Percentiles rank a stretch among this genome's conserved stretches.
These are phyloP conservation scores for Prunus fruticosa DNA, from an alignment of 306 rosid species.

Conservation along the genomic window DNA sequence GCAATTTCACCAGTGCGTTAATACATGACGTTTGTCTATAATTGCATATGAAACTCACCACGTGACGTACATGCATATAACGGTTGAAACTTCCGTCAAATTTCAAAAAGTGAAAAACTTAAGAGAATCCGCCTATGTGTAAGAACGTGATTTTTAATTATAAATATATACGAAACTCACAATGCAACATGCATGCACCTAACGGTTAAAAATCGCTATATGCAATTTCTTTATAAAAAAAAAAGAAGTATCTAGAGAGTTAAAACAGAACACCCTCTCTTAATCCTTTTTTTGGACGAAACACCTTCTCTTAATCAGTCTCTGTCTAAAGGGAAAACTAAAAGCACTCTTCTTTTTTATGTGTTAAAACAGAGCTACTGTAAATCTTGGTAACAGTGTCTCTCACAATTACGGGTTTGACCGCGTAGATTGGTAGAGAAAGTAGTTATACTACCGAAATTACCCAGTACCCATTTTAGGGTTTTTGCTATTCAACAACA, in stretches of 20 bases:
- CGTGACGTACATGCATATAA: rapidly evolving
- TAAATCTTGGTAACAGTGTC: background rate
- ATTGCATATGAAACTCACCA: background rate
- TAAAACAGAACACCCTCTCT: background rate
- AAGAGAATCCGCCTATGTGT: rapidly evolving
- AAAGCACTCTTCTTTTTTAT: background rate
- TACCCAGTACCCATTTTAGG: conserved; percentile 4
- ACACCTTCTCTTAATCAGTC: background rate
- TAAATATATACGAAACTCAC: background rate
- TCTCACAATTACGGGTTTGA: background rate
- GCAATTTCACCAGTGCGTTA: rapidly evolving
- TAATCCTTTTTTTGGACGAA: background rate
- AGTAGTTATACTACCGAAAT: background rate
- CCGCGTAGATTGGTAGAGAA: background rate
- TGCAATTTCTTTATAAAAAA: background rate
- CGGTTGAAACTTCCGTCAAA: background rate
- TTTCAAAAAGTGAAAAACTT: background rate
- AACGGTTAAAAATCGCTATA: background rate
- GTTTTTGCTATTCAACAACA: background rate
- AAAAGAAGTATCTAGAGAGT: background rate
- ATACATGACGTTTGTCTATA: rapidly evolving
- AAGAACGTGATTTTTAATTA: background rate
- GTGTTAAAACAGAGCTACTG: background rate
- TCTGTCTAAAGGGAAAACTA: background rate
- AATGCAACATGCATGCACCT: rapidly evolving